Conservation (phyloP, 2,329 filamentous ascomycete species). For the Fusarium torreyae region DNA sequence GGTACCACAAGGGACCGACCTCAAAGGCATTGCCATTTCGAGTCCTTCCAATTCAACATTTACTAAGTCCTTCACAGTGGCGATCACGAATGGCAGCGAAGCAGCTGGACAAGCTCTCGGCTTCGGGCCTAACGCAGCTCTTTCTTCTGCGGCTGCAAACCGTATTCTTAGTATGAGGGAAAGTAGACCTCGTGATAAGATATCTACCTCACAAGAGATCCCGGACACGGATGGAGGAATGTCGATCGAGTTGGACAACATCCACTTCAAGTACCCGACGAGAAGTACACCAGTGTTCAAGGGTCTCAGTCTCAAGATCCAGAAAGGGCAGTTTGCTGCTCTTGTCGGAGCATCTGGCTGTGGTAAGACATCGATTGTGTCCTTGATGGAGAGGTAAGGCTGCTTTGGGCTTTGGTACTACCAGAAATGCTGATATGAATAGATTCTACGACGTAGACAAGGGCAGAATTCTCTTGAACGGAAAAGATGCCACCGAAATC, state of each 20-base stretch:
- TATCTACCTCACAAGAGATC: constrained; percentile 55
- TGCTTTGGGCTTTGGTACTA: neutral
- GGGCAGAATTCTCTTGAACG: constrained; percentile 77
- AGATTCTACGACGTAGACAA: constrained; percentile 78
- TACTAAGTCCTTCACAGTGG: constrained; percentile 55
- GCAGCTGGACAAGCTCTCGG: constrained; percentile 64
- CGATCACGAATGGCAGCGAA: constrained; percentile 75
- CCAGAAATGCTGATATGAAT: constrained; percentile 13
- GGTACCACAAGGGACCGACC: no score
- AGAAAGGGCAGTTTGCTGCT: constrained; percentile 79
- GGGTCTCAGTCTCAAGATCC: constrained; percentile 74
- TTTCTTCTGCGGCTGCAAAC: constrained; percentile 72
- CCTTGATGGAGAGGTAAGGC: constrained; percentile 67
- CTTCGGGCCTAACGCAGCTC: constrained; percentile 75
- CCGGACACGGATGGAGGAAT: constrained; percentile 65
- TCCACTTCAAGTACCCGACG: constrained; percentile 74
- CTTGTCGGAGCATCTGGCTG: constrained; percentile 80
- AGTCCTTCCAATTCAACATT: neutral
- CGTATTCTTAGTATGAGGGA: constrained; percentile 69
- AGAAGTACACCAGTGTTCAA: constrained; percentile 71
- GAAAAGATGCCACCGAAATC: constrained; percentile 70
- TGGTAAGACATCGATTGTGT: constrained; percentile 81
- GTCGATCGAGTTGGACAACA: constrained; percentile 69
- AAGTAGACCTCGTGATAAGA: constrained; percentile 56
- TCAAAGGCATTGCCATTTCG: no score